Evolutionary conservation across 306 rosid species (phyloP).

Genomic region (Quercus wislizeni): DNA sequence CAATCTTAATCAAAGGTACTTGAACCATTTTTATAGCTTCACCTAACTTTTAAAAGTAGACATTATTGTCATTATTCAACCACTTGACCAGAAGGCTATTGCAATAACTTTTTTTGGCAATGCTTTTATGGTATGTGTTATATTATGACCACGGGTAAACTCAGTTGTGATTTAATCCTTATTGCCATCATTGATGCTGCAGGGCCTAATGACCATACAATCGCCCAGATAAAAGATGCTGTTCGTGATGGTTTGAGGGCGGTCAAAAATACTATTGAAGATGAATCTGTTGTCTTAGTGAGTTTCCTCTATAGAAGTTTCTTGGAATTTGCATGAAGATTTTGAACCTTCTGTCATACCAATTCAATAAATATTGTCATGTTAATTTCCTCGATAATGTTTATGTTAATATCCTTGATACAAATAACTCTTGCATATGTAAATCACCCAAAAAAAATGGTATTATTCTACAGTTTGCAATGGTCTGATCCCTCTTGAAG

Average conservation of each 20-base stretch:
- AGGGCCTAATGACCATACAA: conserved; percentile 99
- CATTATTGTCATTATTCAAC: not conserved
- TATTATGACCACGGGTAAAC: conserved; percentile 11
- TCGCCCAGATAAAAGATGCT: conserved; percentile 98
- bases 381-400: not conserved
- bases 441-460: not conserved
- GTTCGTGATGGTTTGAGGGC: conserved; percentile 97
- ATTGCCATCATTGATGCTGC: conserved; percentile 25
- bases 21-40: not conserved
- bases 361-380: not conserved
- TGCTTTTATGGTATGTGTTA: not conserved
- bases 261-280: conserved; percentile 96
- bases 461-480: not conserved
- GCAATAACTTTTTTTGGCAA: not conserved
- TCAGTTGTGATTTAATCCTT: conserved; percentile 22
- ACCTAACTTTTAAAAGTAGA: not conserved
- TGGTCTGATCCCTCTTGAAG: not conserved
- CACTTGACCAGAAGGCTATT: not conserved
- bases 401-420: not conserved
- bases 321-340: not conserved
- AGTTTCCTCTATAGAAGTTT: conserved; percentile 7
- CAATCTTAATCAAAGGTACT: conserved; percentile 93
- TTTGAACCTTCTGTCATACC: not conserved
- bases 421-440: not conserved
- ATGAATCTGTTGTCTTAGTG: conserved; percentile 85